Base-by-base conservation (phyloP, 352 stramenopile genomes). In the Phytophthora podocarpi region DNA sequence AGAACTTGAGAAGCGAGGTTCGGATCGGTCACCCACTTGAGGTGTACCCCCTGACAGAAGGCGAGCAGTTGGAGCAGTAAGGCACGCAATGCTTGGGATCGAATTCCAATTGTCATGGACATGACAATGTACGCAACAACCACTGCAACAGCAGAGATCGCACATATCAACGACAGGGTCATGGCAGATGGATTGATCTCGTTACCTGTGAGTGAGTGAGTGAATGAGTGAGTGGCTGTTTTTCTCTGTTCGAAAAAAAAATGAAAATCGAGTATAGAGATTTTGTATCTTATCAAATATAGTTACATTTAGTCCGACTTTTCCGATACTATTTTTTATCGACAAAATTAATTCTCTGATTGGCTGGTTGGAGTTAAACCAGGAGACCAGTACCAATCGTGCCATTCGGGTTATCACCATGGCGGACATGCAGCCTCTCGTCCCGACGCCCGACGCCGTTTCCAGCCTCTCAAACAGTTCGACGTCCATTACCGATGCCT, bases 1-100 rank as follows among this genome's bases (percentile, higher is more conserved):
- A 75, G 32, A 26, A 75, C 30, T 45, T 50, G 55, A 12, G 65
- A 50, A 9, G 46, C 67, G 3, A 68, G 12, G 10, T 68, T 32
- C 5, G 67, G 61, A n/a, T 75, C 61, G 1, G 21, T 65, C 11
- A 75, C 46, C 67, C 67, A 75, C n/a, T 62, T 31, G 21, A 75
- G 43, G 5, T 65, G 59, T 6, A 72, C 61, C 13, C 67, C 67
- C 62, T 64, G 51, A 16, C 53, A 55, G 20, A 62, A 59, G 11
- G 43, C 61, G 2, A 69, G 16, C 13, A 68, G 23, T 13, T 71
- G 45, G 18, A 75, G 36, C 34, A 75, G 26, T 13, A 64, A 35
- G 2, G 32, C 62, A 6, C 67, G 67, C 9, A 72, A 20, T 11
- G 8, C 4, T 15, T 68, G 56, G 7, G 67, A 75, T 1, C 67